These are phyloP conservation scores for Ampelomyces quisqualis DNA, from an alignment of 2,329 filamentous ascomycete genomes.

Conservation along the genomic window DNA sequence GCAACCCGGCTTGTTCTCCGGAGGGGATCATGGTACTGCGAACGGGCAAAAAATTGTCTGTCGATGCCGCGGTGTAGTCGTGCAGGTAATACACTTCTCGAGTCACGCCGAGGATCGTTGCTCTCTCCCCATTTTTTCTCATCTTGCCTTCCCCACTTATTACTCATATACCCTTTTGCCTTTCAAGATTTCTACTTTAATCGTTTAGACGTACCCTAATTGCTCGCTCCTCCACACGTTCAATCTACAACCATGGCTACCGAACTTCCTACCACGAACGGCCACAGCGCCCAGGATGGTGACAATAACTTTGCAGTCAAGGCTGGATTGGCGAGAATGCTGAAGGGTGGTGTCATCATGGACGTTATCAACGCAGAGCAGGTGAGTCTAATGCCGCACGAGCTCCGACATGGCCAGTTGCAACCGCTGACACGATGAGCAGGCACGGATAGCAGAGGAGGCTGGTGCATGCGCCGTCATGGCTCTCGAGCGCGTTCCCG, in stretches of 20 bases:
- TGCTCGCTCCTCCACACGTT: not conserved
- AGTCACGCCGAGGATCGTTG: constrained; percentile 20
- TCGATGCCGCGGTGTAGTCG: constrained; percentile 24
- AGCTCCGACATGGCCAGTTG: too few species aligned
- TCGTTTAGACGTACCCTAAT: not conserved
- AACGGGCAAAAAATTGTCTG: constrained; percentile 26
- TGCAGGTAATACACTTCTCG: constrained; percentile 27
- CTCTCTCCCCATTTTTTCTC: constrained; percentile 6
- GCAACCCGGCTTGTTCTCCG: constrained; percentile 16
- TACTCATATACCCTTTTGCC: constrained; percentile 1
- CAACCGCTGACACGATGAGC: constrained; percentile 11
- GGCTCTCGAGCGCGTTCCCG: constrained; percentile 95
- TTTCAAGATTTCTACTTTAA: not conserved
- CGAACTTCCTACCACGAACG: constrained; percentile 52
- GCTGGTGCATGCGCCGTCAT: constrained; percentile 95
- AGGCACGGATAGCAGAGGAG: constrained; percentile 96
- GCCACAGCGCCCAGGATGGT: constrained; percentile 47
- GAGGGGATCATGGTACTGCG: constrained; percentile 17
- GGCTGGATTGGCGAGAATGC: constrained; percentile 92
- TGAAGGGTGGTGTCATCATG: constrained; percentile 99
- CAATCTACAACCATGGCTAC: constrained; percentile 46
- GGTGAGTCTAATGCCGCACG: constrained; percentile 51
- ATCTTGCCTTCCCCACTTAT: not conserved
- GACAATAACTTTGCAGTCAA: constrained; percentile 79
- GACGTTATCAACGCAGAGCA: constrained; percentile 92